Conservation (phyloP, 257 asterid genomes). For the Euphrasia confusa region DNA sequence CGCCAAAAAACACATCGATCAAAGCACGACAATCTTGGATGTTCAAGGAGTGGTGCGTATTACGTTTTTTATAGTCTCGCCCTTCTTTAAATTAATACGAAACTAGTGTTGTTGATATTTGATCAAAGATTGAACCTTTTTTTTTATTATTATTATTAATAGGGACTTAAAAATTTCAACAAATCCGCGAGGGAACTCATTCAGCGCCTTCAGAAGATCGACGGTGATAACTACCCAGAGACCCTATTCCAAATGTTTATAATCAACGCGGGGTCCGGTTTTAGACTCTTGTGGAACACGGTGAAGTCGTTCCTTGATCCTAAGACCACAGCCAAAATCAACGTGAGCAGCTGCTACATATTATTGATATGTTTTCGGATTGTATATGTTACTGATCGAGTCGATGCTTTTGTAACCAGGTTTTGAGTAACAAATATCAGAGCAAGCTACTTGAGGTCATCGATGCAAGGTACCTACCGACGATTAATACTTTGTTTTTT, state of each 20-base stretch:
- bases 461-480: slow-evolving; percentile 58
- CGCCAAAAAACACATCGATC: slow-evolving; percentile 78
- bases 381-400: background rate
- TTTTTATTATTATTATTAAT: background rate
- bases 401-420: slow-evolving; percentile 35
- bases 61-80: slow-evolving; percentile 1
- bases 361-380: background rate
- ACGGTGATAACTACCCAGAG: slow-evolving; percentile 98
- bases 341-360: slow-evolving; percentile 39
- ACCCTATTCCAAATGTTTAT: slow-evolving; percentile 88
- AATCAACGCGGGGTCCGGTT: slow-evolving; percentile 96
- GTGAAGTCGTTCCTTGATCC: slow-evolving; percentile 96
- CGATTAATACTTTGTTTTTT: too few relatives aligned
- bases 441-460: slow-evolving; percentile 90
- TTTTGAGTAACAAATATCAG: slow-evolving; percentile 84
- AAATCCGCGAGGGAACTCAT: slow-evolving; percentile 87
- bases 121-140: background rate
- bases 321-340: slow-evolving; percentile 89
- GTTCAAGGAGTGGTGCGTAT: slow-evolving; percentile 95
- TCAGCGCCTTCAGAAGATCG: slow-evolving; percentile 81
- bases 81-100: background rate
- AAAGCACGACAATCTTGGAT: slow-evolving; percentile 95
- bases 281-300: slow-evolving; percentile 95
- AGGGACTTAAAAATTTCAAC: slow-evolving; percentile 88
- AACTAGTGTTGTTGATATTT: background rate